Evolutionary conservation across 345 rosid genomes (phyloP).

Genomic region (Acer negundo): DNA sequence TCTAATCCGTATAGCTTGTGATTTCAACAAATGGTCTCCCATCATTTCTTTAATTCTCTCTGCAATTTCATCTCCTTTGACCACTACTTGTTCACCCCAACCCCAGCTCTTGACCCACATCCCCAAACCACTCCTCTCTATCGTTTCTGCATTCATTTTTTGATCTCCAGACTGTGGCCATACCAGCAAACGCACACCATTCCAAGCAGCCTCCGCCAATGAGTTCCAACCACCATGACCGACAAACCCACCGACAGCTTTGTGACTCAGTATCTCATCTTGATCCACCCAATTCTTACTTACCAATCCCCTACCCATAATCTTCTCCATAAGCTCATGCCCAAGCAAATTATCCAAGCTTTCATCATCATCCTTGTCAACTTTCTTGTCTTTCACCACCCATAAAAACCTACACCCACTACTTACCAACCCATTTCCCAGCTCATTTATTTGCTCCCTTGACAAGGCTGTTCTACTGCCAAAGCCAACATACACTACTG

Average conservation of each 20-base stretch:
- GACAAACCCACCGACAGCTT: slow-evolving; percentile 42
- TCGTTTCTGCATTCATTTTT: slow-evolving; percentile 37
- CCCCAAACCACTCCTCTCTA: slow-evolving; percentile 37
- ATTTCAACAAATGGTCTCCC: slow-evolving; percentile 30
- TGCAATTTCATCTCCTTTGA: slow-evolving; percentile 42
- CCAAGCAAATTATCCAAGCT: slow-evolving; percentile 35
- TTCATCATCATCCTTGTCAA: slow-evolving; percentile 44
- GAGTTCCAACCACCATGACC: slow-evolving; percentile 52
- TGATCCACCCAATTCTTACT: slow-evolving; percentile 49
- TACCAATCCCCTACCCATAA: slow-evolving; percentile 30
- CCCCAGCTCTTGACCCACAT: slow-evolving; percentile 35
- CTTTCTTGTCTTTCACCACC: slow-evolving; percentile 36
- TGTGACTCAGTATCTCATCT: slow-evolving; percentile 34
- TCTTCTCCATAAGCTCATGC: slow-evolving; percentile 20
- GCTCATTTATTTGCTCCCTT: slow-evolving; percentile 40
- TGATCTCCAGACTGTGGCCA: slow-evolving; percentile 57
- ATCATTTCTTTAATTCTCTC: slow-evolving; percentile 31
- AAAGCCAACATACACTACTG: slow-evolving; percentile 46
- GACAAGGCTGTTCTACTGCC: slow-evolving; percentile 46
- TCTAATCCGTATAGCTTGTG: slow-evolving; percentile 21
- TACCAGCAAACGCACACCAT: slow-evolving; percentile 42
- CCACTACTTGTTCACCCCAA: slow-evolving; percentile 23
- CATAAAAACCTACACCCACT: slow-evolving; percentile 39
- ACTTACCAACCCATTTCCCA: slow-evolving; percentile 40
- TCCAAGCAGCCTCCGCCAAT: slow-evolving; percentile 41